Base-by-base conservation (phyloP, 495 filamentous ascomycete species). In the Durotheca rogersii region DNA sequence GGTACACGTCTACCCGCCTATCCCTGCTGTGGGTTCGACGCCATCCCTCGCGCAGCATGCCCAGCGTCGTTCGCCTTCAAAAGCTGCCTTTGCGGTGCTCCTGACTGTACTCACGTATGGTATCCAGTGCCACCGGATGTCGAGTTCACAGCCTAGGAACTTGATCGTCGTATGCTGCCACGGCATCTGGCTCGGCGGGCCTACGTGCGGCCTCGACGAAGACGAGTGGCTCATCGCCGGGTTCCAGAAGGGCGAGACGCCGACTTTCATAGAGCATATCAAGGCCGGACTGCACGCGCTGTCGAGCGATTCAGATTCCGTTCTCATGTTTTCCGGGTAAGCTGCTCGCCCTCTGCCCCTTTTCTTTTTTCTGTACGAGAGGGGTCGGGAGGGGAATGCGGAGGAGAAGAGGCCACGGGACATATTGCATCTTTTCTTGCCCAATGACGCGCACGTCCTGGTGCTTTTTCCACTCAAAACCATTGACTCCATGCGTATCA, bases 141-240 rank as follows among this genome's bases (percentile, higher is more conserved):
- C n/a, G n/a, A n/a, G n/a, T n/a, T n/a, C n/a, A n/a, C n/a, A n/a
- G 1, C 55, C 71, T 21, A 56, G 56, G 31, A 67, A 86, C 56
- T 74, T 92, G 0, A 79, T 93, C 3, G 67, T 92, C 34, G 85
- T 92, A 37, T 90, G 87, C 67, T 88, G 89, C 56, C 89, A 94
- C 64, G 87, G 81, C 0, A 88, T 93, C 23, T 93, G 87, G 74
- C 65, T 77, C 12, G 82, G 84, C 33, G 86, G 85, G 0, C 71
- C 75, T n/a, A 68, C 68, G 2, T 68, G 74, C 4, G 87, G 84
- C 7, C 44, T 61, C 14, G 69, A 77, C 34, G 85, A 87, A 57
- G 47, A 67, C 11, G 86, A 90, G 66, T 91, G 87, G 88, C 82
- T 76, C 14, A 81, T 90, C 6, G 82, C 85, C 31, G 59, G 72